phyloP scores from a whole-genome alignment of 1,139 yeast species.

The Saccharomyces hybrid region DNA sequence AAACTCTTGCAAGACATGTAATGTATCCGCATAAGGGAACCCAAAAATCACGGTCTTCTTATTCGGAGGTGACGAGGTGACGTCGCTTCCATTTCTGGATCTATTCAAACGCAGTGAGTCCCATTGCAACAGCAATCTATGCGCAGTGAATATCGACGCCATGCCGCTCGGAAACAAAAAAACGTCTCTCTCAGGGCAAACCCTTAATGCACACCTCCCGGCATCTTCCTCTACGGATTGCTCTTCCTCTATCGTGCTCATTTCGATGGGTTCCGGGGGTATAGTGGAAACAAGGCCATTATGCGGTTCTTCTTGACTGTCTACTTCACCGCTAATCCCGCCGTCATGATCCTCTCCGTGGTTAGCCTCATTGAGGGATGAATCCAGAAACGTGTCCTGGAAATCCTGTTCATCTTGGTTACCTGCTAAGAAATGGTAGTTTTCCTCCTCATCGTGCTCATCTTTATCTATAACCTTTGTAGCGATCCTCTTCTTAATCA shows the following conservation, averaged over 20 bases:
- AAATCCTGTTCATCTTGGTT: neutral
- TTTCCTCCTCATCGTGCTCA: constrained; percentile 30
- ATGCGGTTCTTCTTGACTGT: neutral
- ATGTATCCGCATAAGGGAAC: constrained; percentile 89
- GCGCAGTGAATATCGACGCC: constrained; percentile 85
- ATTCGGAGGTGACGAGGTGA: constrained; percentile 26
- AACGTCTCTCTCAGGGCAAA: constrained; percentile 45
- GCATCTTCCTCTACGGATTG: constrained; percentile 2
- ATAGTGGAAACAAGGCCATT: neutral
- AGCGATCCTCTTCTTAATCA: constrained; percentile 68
- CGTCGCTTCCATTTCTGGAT: constrained; percentile 14
- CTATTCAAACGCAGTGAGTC: constrained; percentile 28
- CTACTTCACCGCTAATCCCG: neutral
- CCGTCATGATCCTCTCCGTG: neutral
- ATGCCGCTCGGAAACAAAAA: constrained; percentile 84
- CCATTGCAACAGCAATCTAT: constrained; percentile 48
- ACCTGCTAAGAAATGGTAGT: constrained; percentile 17
- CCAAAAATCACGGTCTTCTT: constrained; percentile 86
- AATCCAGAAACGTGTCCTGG: neutral
- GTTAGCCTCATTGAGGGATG: constrained; percentile 1
- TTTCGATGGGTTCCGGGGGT: neutral
- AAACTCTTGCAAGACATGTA: constrained; percentile 76
- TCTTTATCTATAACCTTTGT: constrained; percentile 49
- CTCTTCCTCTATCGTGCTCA: constrained; percentile 14
- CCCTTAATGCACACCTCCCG: constrained; percentile 2